Evolutionary conservation across 2,329 filamentous ascomycete species (phyloP).

Genomic region (Botryotinia globosa): DNA sequence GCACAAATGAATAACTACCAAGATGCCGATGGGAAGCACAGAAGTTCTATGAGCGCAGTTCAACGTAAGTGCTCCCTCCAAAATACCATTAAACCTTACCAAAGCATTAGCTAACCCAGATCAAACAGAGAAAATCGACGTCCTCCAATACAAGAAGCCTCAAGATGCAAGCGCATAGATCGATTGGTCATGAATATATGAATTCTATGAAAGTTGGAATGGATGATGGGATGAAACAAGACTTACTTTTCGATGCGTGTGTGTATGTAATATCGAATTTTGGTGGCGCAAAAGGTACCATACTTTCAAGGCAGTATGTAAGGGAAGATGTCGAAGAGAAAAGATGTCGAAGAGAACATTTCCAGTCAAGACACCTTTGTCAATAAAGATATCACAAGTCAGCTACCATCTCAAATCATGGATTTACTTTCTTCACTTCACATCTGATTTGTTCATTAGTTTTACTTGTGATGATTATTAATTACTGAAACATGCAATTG

Average conservation of each 20-base stretch:
- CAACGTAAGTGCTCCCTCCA: constrained; percentile 60
- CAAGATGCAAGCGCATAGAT: constrained; percentile 12
- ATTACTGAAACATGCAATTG: not conserved
- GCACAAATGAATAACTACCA: constrained; percentile 65
- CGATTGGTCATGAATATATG: not conserved
- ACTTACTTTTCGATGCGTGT: constrained; percentile 10
- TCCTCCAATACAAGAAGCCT: constrained; percentile 20
- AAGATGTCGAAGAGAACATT: not conserved
- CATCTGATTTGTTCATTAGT: not conserved
- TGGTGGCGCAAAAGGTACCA: constrained; percentile 1
- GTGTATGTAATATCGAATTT: constrained; percentile 9
- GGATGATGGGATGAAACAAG: constrained; percentile 8
- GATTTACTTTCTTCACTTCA: not conserved
- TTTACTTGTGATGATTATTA: not conserved
- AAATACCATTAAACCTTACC: not conserved
- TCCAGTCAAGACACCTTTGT: not conserved
- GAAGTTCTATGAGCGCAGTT: constrained; percentile 63
- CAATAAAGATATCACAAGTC: not conserved
- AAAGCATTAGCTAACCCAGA: constrained; percentile 3
- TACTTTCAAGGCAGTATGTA: not conserved
- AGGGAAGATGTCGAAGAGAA: not conserved
- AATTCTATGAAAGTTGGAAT: constrained; percentile 15
- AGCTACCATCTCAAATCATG: not conserved
- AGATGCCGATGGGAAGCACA: constrained; percentile 67
- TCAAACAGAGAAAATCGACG: constrained; percentile 22